Conservation (phyloP, 1,139 yeast species). For the Sugiyamaella neomexicana region DNA sequence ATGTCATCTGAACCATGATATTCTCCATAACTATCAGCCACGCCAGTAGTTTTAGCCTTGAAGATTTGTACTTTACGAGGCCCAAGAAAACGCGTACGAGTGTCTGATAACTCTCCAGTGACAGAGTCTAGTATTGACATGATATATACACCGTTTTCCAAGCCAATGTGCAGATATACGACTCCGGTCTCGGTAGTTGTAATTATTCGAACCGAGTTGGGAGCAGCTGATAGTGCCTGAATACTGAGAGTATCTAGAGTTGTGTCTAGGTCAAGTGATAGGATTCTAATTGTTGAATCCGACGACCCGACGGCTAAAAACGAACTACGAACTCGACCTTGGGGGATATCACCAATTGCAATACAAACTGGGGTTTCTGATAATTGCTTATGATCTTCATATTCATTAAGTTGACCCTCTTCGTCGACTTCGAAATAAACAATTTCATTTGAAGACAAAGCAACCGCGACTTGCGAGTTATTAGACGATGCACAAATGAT, state of each 20-base stretch:
- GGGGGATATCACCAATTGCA: conserved; percentile 55
- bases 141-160: conserved; percentile 78
- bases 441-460: conserved; percentile 69
- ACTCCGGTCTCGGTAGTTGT: conserved; percentile 40
- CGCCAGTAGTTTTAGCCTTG: conserved; percentile 32
- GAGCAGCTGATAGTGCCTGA: conserved; percentile 66
- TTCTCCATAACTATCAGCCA: conserved; percentile 3
- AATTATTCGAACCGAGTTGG: conserved; percentile 51
- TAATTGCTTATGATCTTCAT: conserved; percentile 61
- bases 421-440: conserved; percentile 81
- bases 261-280: conserved; percentile 63
- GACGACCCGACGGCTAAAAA: conserved; percentile 70
- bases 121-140: conserved; percentile 57
- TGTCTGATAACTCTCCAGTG: conserved; percentile 65
- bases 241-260: conserved; percentile 63
- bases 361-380: conserved; percentile 52
- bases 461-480: conserved; percentile 65
- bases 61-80: conserved; percentile 59
- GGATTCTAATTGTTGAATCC: conserved; percentile 68
- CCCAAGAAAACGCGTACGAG: conserved; percentile 75
- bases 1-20: conserved; percentile 22
- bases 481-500: conserved; percentile 63
- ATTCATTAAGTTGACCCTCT: conserved; percentile 66
- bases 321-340: conserved; percentile 51
- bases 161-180: conserved; percentile 67